Evolutionary conservation across 768 basidiomycete genomes (phyloP), one percentile per base, ranked within the genome.

Genomic region (Sutorius australiensis): DNA sequence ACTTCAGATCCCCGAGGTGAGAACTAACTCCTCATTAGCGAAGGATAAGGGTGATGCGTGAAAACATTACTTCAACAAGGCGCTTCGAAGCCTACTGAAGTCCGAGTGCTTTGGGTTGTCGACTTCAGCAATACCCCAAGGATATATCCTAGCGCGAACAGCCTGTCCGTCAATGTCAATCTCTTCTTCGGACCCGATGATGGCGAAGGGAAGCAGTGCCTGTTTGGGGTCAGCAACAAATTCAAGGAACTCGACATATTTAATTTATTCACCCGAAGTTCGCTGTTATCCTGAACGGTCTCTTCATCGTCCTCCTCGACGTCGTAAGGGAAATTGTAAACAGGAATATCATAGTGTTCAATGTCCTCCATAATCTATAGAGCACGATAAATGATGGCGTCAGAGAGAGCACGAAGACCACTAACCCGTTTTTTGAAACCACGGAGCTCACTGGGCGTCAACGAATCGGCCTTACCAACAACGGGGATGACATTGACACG

Each of bases 91-190:
- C 53, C 93, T 79, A 71, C 89, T 90, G 70, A 98, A 98, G 76
- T 99, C 97, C n/a, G 92, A 97, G 75, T 99, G 97, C 69, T 92
- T 89, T n/a, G 94, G 93, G 72, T 98, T 98, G 77, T 99, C 97
- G 56, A 98, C 95, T 69, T 98, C 95, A 46, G 90, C 97, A 55
- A 98, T 80, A 64, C 97, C 97, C 97, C 97, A 99, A 5, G 97
- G 97, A 73, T 98, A 99, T 66, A 93, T 86, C 61, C 97, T 81
- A 37, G 91, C 95, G 55, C 97, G 88, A 59, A 97, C 86, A 40
- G 84, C 84, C 71, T 94, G 85, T 28, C 95, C 97, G 46, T 92
- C 87, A 56, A 98, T 80, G 64, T 95, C 91, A 58, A 98, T 84
- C 71, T 98, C 95, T 61, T 98, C 95, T 72, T 98, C 94, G 16